These are phyloP conservation scores for Ascochyta rabiei DNA, from an alignment of 2,329 filamentous ascomycete genomes.

Conservation along the genomic window DNA sequence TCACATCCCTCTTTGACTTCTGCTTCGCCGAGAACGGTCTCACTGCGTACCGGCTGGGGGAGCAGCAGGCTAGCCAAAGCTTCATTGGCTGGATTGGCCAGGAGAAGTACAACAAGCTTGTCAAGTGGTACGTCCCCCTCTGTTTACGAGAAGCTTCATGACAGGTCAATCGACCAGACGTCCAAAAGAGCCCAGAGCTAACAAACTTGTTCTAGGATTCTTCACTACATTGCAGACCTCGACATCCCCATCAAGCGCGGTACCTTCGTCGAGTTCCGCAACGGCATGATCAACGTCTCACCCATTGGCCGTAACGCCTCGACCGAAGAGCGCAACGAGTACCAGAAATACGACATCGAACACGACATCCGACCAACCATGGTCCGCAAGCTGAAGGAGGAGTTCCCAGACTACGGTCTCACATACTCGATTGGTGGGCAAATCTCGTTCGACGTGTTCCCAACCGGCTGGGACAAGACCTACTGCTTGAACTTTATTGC, in stretches of 20 bases:
- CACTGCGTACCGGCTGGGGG: constrained; percentile 83
- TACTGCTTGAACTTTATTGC: constrained; percentile 92
- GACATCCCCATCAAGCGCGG: constrained; percentile 83
- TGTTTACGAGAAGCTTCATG: not conserved
- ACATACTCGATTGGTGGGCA: constrained; percentile 97
- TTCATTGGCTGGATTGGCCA: constrained; percentile 96
- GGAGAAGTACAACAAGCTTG: constrained; percentile 78
- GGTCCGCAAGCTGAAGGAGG: constrained; percentile 75
- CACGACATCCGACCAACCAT: constrained; percentile 78
- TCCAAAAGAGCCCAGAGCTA: constrained; percentile 40
- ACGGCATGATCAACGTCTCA: constrained; percentile 88
- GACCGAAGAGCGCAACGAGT: constrained; percentile 79
- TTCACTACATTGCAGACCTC: constrained; percentile 84
- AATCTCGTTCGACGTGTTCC: constrained; percentile 98
- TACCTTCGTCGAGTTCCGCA: constrained; percentile 87
- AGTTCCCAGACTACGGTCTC: constrained; percentile 82
- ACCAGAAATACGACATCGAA: constrained; percentile 78
- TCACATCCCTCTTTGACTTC: constrained; percentile 92
- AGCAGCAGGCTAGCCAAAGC: constrained; percentile 74
- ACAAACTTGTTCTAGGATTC: constrained; percentile 50
- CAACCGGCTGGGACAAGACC: constrained; percentile 96
- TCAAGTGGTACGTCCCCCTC: constrained; percentile 57
- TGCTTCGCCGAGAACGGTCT: constrained; percentile 98
- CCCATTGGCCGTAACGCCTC: constrained; percentile 87
- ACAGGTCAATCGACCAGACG: not conserved